phyloP scores from a whole-genome alignment of 1,284 basidiomycete species.

The Papiliotrema flavescens region DNA sequence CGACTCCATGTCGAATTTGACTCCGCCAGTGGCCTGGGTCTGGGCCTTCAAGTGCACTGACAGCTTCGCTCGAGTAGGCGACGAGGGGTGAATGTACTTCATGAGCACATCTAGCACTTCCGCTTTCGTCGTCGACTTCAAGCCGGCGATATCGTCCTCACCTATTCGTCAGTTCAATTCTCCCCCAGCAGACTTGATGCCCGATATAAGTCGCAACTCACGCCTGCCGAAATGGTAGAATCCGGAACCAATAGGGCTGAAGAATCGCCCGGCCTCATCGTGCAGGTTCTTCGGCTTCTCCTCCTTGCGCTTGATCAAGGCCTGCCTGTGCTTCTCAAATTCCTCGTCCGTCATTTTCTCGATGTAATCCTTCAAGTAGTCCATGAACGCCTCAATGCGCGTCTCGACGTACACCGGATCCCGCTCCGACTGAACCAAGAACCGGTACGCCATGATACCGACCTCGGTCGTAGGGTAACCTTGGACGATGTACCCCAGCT shows the following conservation, averaged over 20 bases:
- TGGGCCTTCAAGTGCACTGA: conserved; percentile 76
- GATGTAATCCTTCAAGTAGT: conserved; percentile 61
- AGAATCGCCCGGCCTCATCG: conserved; percentile 64
- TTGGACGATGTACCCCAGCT: conserved; percentile 87
- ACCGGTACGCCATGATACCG: conserved; percentile 72
- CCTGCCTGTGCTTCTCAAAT: conserved; percentile 63
- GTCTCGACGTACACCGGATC: conserved; percentile 78
- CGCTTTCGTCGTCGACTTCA: conserved; percentile 65
- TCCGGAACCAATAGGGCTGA: conserved; percentile 67
- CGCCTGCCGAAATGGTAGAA: conserved; percentile 72
- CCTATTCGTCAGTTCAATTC: conserved; percentile 48
- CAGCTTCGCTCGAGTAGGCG: conserved; percentile 67
- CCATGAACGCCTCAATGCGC: conserved; percentile 82
- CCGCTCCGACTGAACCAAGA: conserved; percentile 88
- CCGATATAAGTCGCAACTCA: conserved; percentile 51
- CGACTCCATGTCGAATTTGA: conserved; percentile 63
- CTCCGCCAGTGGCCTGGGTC: conserved; percentile 20
- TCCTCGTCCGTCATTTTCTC: conserved; percentile 59
- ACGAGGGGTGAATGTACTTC: conserved; percentile 66
- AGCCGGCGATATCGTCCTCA: conserved; percentile 62
- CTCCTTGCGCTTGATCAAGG: conserved; percentile 64
- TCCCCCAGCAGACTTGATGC: neutral
- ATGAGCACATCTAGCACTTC: conserved; percentile 76
- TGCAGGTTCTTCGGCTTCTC: conserved; percentile 69
- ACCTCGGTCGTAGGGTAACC: conserved; percentile 56